Base-by-base conservation (phyloP, 2,329 filamentous ascomycete species). In the Metarhizium rileyi region DNA sequence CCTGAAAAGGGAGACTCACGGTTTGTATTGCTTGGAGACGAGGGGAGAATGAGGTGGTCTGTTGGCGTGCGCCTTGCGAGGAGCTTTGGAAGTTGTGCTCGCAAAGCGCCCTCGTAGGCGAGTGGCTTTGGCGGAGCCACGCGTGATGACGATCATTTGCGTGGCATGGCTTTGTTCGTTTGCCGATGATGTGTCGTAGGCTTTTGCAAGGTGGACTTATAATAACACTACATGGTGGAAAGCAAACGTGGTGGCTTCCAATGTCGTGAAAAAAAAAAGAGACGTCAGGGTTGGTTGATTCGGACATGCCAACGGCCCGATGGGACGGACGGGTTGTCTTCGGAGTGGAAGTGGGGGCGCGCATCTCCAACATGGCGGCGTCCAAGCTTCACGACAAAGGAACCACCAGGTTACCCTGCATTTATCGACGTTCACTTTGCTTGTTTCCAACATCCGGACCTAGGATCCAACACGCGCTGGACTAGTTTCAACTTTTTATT, bases 131-230 rank as follows among this genome's bases (percentile, higher is more conserved):
- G 49, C 47, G 47, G 62, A 53, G 56, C 60, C 59, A 56, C 64
- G 58, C 52, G 52, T 56, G 43, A 59, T 48, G 30, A 46, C 22
- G n/a, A 59, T 67, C 66, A 69, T 69, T 43, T 54, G 50, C 38
- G 42, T 12, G 28, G 45, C 52, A 57, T 57, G 41, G 18, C 45
- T 43, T 10, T 20, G 12, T 25, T 9, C n/a, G n/a, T 27, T 48
- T 48, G 25, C 16, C 20, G 22, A 25, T 42, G 2, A 8, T 20
- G 20, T 3, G 38, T n/a, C 12, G 38, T 14, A 42, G 38, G 16
- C 9, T 38, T 20, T 7, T 5, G 10, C 18, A n/a, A n/a, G n/a
- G 38, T 18, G 20, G 16, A 14, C 38, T 42, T 38, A 8, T 16
- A 8, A 20, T 42, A 8, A 20, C 25, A 6, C 18, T 9, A 22